A percentile compares a stretch with the other conserved stretches of the same genome.
Evolutionary conservation across 2,329 filamentous ascomycete species (phyloP).

Genomic region (Colletotrichum paranaense): DNA sequence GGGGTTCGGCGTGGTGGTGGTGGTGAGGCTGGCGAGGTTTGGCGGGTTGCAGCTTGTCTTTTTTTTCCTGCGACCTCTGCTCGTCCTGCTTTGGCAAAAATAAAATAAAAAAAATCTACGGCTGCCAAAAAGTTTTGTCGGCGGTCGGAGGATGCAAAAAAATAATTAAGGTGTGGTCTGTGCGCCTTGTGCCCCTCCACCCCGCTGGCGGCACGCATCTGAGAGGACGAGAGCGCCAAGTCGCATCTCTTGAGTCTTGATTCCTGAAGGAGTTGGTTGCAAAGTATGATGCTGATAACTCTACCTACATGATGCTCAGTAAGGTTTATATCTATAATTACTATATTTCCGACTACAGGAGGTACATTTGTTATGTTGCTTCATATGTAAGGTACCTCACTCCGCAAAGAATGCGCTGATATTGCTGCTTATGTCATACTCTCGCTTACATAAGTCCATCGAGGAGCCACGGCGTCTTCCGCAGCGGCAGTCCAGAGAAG

Average conservation of each 20-base stretch:
- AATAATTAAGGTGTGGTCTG: conserved; percentile 45
- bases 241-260: no score
- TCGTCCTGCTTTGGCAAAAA: background rate
- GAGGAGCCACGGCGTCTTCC: background rate
- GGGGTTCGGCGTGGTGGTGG: background rate
- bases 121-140: conserved; percentile 40
- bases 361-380: no score
- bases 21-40: conserved; percentile 21
- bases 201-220: conserved; percentile 31
- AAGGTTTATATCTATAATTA: no score
- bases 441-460: background rate
- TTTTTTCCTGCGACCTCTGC: background rate
- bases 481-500: background rate
- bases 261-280: background rate
- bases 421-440: background rate
- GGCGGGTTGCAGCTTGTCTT: conserved; percentile 14
- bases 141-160: conserved; percentile 34
- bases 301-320: no score
- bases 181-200: conserved; percentile 38
- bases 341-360: background rate
- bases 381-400: background rate
- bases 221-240: conserved; percentile 29
- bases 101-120: conserved; percentile 17
- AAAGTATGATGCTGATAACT: background rate
- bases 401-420: background rate